Conservation (phyloP, 2,329 filamentous ascomycete species). For the Penicillium brevicompactum region DNA sequence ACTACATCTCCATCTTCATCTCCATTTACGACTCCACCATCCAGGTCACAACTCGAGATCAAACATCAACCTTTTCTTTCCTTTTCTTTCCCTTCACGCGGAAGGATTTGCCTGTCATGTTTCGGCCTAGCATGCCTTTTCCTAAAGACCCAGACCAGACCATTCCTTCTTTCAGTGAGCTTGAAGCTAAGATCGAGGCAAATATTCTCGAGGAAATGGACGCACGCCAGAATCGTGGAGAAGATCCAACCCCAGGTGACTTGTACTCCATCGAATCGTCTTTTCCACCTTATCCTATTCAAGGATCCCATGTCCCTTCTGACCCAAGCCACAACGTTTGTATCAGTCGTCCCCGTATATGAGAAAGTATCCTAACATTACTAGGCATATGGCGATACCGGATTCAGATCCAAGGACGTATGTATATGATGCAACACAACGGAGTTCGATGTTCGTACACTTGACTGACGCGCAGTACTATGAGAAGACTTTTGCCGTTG, state of each 20-base stretch:
- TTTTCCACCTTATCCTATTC: constrained; percentile 1
- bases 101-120: not conserved
- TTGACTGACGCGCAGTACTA: no score
- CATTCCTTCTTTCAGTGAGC: constrained; percentile 10
- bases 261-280: not conserved
- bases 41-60: no score
- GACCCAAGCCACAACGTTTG: constrained; percentile 12
- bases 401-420: not conserved
- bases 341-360: not conserved
- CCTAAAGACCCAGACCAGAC: constrained; percentile 1
- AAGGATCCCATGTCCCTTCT: not conserved
- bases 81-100: not conserved
- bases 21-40: not conserved
- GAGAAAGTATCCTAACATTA: not conserved
- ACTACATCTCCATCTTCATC: not conserved
- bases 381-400: not conserved
- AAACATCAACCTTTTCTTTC: not conserved
- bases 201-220: not conserved
- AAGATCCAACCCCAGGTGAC: not conserved
- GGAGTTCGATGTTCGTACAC: no score
- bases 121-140: not conserved
- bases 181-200: constrained; percentile 2
- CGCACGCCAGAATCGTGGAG: not conserved
- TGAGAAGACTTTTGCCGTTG: no score
- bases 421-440: not conserved